Conservation (phyloP, 495 filamentous ascomycete species). For the Chaetomium fimeti region DNA sequence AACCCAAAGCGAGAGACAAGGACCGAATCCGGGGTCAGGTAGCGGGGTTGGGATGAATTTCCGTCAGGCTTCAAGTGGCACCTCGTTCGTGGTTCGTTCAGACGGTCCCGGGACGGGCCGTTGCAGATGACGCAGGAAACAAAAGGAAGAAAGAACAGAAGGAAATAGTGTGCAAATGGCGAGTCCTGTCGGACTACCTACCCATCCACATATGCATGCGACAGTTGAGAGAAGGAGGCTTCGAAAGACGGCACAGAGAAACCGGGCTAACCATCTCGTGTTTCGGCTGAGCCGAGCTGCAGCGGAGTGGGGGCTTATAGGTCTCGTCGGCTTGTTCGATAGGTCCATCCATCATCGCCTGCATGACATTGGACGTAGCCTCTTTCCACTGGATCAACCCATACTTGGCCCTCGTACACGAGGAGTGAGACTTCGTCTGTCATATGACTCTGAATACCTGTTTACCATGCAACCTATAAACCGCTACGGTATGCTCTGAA, state of each 20-base stretch:
- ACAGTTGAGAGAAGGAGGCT: not conserved
- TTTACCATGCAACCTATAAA: not conserved
- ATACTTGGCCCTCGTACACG: not conserved
- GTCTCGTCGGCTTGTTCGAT: not conserved
- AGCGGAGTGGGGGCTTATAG: conserved; percentile 1
- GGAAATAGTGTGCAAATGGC: not conserved
- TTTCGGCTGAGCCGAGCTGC: conserved; percentile 9
- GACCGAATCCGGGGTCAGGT: no score
- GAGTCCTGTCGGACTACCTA: not conserved
- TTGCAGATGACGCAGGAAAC: not conserved
- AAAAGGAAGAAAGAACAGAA: not conserved
- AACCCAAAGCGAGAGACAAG: not conserved
- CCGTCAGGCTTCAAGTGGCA: not conserved
- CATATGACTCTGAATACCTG: not conserved
- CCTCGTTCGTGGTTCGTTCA: not conserved
- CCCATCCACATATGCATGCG: not conserved
- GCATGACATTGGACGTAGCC: not conserved
- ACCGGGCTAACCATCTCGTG: conserved; percentile 3
- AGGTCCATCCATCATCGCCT: not conserved
- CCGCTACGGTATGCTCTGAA: not conserved
- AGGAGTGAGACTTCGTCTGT: not conserved
- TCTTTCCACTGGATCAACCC: not conserved
- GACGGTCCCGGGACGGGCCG: not conserved
- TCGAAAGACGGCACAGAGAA: not conserved
- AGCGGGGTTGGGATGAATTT: conserved; percentile 6